These are phyloP conservation scores for Knufia petricola DNA, from an alignment of 2,329 filamentous ascomycete genomes.

Conservation along the genomic window DNA sequence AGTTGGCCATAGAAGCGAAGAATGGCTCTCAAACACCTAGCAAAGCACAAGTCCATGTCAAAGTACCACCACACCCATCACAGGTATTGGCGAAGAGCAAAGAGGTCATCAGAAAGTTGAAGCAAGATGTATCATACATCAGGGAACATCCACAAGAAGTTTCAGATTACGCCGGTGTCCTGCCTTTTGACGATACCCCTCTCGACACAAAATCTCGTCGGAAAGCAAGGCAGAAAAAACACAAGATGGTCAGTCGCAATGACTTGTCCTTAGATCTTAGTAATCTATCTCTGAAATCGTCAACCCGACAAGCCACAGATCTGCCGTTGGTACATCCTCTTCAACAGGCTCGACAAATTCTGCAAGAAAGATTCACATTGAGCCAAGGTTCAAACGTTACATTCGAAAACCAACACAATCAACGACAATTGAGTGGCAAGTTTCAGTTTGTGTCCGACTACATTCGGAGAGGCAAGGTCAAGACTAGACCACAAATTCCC, in stretches of 20 bases:
- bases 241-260: constrained; percentile 8
- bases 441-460: constrained; percentile 22
- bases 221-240: constrained; percentile 13
- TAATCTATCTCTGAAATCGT: neutral
- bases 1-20: neutral
- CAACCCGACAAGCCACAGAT: neutral
- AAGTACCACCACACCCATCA: constrained; percentile 1
- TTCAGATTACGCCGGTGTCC: constrained; percentile 12
- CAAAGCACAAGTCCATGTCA: neutral
- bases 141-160: constrained; percentile 12
- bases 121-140: constrained; percentile 9
- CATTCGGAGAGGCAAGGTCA: constrained; percentile 15
- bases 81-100: constrained; percentile 7
- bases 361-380: constrained; percentile 18
- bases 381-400: constrained; percentile 10
- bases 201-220: constrained; percentile 8
- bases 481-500: neutral
- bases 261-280: constrained; percentile 7
- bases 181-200: constrained; percentile 14
- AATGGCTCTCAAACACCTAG: neutral
- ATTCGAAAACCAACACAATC: constrained; percentile 20
- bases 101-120: constrained; percentile 11
- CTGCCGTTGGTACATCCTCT: constrained; percentile 13
- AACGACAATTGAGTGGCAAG: constrained; percentile 18
- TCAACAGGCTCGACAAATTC: constrained; percentile 12